Evolutionary conservation across 495 filamentous ascomycete species (phyloP), one percentile per base, ranked within the genome.

Genomic region (Neurospora hispaniola): DNA sequence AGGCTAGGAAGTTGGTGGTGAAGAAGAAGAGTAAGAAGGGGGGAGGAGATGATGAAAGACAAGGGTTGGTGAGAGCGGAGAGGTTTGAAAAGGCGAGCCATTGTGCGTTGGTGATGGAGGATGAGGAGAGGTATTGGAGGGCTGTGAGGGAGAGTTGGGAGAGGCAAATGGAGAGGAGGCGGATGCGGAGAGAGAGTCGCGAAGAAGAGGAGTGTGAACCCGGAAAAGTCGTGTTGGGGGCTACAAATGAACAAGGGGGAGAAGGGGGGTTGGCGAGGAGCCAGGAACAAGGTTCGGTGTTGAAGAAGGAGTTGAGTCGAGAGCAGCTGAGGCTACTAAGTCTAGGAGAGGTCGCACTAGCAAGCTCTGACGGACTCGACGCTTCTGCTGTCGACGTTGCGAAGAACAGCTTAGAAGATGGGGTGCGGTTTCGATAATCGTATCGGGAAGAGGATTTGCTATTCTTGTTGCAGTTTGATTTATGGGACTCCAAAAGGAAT

Each of bases 121-220:
- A 78, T 68, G 74, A 72, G 73, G 71, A 42, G 71, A 38, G 78
- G 20, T 79, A 79, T 71, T 78, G 76, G 76, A 48, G 59, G 5
- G 76, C 74, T 18, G 75, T 79, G 42, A 74, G 71, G 71, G 62
- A 71, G 72, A 75, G 70, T 10, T 79, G 76, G 78, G 76, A 78
- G 70, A 69, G 40, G 71, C 48, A 69, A 42, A 70, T 41, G 70
- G 75, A 23, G 31, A 40, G 68, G 41, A 23, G 68, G 41, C 11
- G 43, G 11, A 23, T 0, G 48, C 12, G 41, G 48, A 18, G 0
- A 18, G 23, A 59, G 20, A 11, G 48, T 9, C n/a, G 9, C 12
- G 14, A 20, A 1, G 20, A 7, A 7, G 23, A 59, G 4, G 10
- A 41, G 23, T 23, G 20, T 1, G 20, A 59, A 27, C 2, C n/a